Conservation (phyloP, 192 early-diverging fungal species). For the Backusella liffmaniae region DNA sequence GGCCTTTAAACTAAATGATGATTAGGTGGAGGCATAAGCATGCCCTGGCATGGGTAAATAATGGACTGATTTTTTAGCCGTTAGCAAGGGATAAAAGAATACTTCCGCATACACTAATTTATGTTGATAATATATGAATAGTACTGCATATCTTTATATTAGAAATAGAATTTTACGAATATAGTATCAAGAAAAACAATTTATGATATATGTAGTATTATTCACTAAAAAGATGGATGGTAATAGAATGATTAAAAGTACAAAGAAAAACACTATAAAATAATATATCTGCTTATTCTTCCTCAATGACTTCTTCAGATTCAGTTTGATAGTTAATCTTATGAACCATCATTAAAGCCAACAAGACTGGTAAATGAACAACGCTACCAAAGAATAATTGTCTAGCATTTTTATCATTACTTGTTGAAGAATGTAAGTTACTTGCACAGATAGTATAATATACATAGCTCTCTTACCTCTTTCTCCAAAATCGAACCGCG, state of each 20-base stretch:
- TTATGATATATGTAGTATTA: background rate
- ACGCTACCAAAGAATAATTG: constrained; percentile 90
- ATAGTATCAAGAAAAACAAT: background rate
- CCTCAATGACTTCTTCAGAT: constrained; percentile 24
- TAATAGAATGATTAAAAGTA: background rate
- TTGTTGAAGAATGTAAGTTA: constrained; percentile 1
- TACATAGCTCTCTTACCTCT: constrained; percentile 22
- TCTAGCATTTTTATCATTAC: constrained; percentile 80
- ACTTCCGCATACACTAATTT: background rate
- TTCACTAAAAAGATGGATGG: background rate
- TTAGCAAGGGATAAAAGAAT: background rate
- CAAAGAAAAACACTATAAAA: background rate
- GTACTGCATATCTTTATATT: background rate
- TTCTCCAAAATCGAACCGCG: constrained; percentile 79
- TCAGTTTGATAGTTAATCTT: constrained; percentile 43
- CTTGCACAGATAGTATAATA: no score
- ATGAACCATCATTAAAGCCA: constrained; percentile 89
- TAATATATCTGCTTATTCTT: background rate
- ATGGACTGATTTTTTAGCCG: background rate
- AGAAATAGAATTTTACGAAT: no score
- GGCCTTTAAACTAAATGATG: no score
- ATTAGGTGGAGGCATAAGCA: no score
- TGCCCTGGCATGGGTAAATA: no score
- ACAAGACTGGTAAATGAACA: constrained; percentile 81
- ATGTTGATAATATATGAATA: background rate